Percentiles rank a stretch among this genome's conserved stretches.
These are phyloP conservation scores for Rhodomyrtus tomentosa DNA, from an alignment of 345 rosid genomes.

Conservation along the genomic window DNA sequence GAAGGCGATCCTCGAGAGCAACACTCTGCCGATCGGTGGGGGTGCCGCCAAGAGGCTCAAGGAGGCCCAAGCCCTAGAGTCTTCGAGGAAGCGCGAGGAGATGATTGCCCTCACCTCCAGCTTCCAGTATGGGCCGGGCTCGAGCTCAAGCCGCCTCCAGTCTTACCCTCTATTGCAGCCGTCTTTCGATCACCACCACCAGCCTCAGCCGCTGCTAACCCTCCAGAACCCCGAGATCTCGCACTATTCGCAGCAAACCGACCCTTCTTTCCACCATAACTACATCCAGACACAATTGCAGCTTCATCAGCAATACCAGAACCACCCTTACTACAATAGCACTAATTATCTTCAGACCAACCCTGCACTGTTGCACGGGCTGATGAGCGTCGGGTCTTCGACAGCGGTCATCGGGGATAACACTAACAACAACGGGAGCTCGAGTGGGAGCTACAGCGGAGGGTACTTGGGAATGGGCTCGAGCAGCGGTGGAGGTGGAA, in stretches of 20 bases:
- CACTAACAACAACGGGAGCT: constrained; percentile 12
- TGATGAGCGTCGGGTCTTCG: constrained; percentile 28
- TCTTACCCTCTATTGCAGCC: constrained; percentile 58
- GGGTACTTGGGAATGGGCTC: constrained; percentile 49
- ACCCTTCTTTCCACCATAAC: constrained; percentile 43
- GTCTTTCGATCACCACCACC: constrained; percentile 33
- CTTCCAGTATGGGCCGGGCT: constrained; percentile 41
- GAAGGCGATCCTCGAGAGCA: constrained; percentile 92
- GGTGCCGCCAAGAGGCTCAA: constrained; percentile 93
- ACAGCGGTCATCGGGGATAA: constrained; percentile 21
- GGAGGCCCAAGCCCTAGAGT: constrained; percentile 96
- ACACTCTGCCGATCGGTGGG: constrained; percentile 87
- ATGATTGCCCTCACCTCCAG: constrained; percentile 70
- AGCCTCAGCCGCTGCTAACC: constrained; percentile 36
- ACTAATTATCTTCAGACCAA: constrained; percentile 43
- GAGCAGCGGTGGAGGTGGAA: constrained; percentile 45
- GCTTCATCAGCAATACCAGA: constrained; percentile 38
- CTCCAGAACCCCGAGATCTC: constrained; percentile 69
- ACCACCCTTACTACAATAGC: constrained; percentile 50
- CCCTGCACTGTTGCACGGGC: constrained; percentile 60
- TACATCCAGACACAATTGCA: constrained; percentile 80
- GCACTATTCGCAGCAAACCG: constrained; percentile 37
- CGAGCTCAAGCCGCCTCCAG: constrained; percentile 35
- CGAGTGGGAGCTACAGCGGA: constrained; percentile 31
- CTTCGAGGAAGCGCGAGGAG: constrained; percentile 74